Conservation (phyloP, 306 rosid genomes). For the Corylus americana region DNA sequence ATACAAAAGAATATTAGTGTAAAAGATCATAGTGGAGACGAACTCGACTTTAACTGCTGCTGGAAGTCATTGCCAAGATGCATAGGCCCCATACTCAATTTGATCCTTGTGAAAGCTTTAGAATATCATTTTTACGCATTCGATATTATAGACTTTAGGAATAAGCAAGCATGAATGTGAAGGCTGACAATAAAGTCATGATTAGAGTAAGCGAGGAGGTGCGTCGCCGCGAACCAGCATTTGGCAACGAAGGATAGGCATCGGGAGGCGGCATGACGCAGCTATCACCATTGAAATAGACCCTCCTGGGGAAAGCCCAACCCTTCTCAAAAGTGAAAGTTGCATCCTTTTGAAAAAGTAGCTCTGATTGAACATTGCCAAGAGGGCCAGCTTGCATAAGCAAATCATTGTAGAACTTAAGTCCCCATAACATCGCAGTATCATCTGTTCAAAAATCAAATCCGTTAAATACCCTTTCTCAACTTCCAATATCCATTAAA, state of each 20-base stretch:
- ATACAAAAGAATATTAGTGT: background rate
- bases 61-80: slow-evolving; percentile 21
- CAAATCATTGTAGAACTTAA: slow-evolving; percentile 83
- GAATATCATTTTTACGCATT: background rate
- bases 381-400: slow-evolving; percentile 72
- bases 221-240: slow-evolving; percentile 38
- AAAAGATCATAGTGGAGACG: slow-evolving; percentile 24
- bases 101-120: slow-evolving; percentile 16
- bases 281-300: slow-evolving; percentile 87
- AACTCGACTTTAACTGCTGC: slow-evolving; percentile 20
- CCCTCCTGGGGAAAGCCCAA: slow-evolving; percentile 88
- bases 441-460: slow-evolving; percentile 67
- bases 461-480: slow-evolving; percentile 17
- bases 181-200: slow-evolving; percentile 36
- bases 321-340: slow-evolving; percentile 81
- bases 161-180: slow-evolving; percentile 34
- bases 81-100: slow-evolving; percentile 29
- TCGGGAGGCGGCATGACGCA: slow-evolving; percentile 98
- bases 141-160: slow-evolving; percentile 23
- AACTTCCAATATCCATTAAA: slow-evolving; percentile 7
- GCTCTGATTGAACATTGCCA: slow-evolving; percentile 90
- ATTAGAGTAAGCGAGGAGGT: slow-evolving; percentile 45
- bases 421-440: slow-evolving; percentile 90
- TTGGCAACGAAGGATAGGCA: slow-evolving; percentile 77
- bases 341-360: slow-evolving; percentile 69